Base-by-base conservation (phyloP, 1,284 basidiomycete species). In the Crepidotus sp. region DNA sequence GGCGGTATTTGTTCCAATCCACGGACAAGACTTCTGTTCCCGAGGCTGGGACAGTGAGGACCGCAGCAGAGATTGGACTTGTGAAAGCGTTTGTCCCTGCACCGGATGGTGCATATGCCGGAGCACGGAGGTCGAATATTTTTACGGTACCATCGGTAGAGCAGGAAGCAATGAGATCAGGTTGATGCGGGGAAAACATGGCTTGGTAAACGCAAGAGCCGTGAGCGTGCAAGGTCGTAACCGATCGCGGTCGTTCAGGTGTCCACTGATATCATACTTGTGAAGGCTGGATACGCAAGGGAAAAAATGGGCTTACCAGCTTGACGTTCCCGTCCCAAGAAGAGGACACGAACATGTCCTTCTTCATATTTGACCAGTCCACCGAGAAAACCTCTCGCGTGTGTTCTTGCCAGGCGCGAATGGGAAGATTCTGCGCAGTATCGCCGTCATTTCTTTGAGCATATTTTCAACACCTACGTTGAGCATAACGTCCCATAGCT, bases 321-420 rank as follows among this genome's bases (percentile, higher is more conserved):
- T 96, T 94, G 29, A 95, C 76, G 3, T 74, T 79, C 22, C 89
- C 90, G 60, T 98, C 95, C 95, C 95, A 98, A 17, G 85, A 90
- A 1, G 83, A 78, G 2, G 90, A 93, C 4, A 78, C 77, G 62
- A 98, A 98, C 1, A 78, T 73, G 49, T 91, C 83, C 62, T 98
- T 98, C 55, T 87, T 81, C 48, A 96, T 65, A 62, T 97, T 98
- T 52, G 87, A 94, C 95, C 95, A 98, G 62, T 98, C 91, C 9
- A 97, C 77, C n/a, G 85, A 86, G 66, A 91, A 94, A 5, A 93
- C 89, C 60, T 98, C 95, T 34, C 84, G 77, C 5, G 80, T 76
- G 61, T 98, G 95, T 63, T 98, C 95, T 54, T 89, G 82, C 94
- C 94, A 98, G 40, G 80, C 80, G 46, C 82, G 79, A 46, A 98